phyloP scores from a whole-genome alignment of 306 rosid species.

The Vigna trinervia region DNA sequence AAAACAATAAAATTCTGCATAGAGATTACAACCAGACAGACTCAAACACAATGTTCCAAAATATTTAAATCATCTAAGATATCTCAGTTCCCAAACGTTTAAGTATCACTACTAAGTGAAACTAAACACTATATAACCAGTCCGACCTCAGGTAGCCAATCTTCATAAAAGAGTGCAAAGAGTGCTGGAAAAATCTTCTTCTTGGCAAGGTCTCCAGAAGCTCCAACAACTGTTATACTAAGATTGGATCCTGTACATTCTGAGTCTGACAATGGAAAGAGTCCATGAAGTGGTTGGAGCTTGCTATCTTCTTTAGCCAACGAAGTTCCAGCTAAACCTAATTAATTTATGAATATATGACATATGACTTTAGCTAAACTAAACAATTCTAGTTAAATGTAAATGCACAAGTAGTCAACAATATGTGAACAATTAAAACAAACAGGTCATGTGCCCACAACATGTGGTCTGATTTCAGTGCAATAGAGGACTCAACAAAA shows the following conservation, averaged over 20 bases:
- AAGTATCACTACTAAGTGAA: conserved; percentile 25
- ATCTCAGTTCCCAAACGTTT: not conserved
- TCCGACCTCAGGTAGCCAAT: conserved; percentile 81
- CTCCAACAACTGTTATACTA: conserved; percentile 92
- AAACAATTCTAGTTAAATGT: conserved; percentile 12
- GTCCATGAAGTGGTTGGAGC: conserved; percentile 48
- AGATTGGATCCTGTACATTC: conserved; percentile 62
- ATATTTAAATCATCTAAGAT: conserved; percentile 21
- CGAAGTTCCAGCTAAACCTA: conserved; percentile 67
- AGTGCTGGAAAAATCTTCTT: conserved; percentile 98
- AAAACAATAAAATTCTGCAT: conserved; percentile 78
- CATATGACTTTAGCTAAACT: conserved; percentile 30
- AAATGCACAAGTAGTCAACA: conserved; percentile 22
- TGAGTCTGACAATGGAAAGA: conserved; percentile 52
- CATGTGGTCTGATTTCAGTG: conserved; percentile 17
- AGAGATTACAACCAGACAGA: conserved; percentile 35
- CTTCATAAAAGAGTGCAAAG: conserved; percentile 93
- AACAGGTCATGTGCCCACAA: conserved; percentile 34
- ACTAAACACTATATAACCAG: conserved; percentile 21
- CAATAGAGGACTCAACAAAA: not conserved
- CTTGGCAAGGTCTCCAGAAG: conserved; percentile 98
- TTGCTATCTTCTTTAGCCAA: conserved; percentile 54
- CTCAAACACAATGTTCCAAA: conserved; percentile 30
- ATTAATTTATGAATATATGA: conserved; percentile 45
- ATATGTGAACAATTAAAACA: conserved; percentile 16